phyloP scores from a whole-genome alignment of 2,329 filamentous ascomycete species.

The Ophiostoma quercus region DNA sequence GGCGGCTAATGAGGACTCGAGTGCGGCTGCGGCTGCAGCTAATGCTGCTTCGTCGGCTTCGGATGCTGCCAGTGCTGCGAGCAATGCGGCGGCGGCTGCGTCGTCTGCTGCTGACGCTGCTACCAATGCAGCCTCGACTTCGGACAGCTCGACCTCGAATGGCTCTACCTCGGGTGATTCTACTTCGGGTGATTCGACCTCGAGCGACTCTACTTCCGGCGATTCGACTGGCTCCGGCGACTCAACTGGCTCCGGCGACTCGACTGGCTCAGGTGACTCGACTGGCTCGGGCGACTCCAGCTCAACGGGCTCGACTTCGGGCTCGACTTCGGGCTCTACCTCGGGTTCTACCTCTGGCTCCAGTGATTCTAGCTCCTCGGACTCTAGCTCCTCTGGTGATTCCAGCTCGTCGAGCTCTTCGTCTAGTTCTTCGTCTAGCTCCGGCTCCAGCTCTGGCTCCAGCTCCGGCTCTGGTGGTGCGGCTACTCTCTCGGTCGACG shows the following conservation, averaged over 20 bases:
- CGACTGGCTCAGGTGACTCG: not conserved
- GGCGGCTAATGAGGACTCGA: not conserved
- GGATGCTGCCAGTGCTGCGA: not conserved
- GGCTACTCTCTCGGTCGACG: constrained; percentile 17
- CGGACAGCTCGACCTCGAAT: not conserved
- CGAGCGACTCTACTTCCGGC: not conserved
- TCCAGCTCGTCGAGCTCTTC: not conserved
- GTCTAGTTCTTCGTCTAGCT: constrained; percentile 7
- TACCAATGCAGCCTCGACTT: not conserved
- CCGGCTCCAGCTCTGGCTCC: constrained; percentile 5
- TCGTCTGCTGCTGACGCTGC: not conserved
- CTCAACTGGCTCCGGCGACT: not conserved
- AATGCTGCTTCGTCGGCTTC: constrained; percentile 2
- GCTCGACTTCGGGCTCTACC: not conserved
- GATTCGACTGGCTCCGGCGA: not conserved
- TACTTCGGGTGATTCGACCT: not conserved
- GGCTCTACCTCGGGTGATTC: not conserved
- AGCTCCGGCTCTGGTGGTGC: not conserved
- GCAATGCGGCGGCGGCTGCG: not conserved
- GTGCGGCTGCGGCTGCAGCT: not conserved
- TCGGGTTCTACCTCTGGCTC: not conserved
- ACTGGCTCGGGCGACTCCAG: not conserved
- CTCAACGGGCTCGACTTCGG: not conserved
- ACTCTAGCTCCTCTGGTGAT: constrained; percentile 1
- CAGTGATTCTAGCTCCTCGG: not conserved